phyloP scores from a whole-genome alignment of 352 stramenopile genomes.

The Albugo laibachii region DNA sequence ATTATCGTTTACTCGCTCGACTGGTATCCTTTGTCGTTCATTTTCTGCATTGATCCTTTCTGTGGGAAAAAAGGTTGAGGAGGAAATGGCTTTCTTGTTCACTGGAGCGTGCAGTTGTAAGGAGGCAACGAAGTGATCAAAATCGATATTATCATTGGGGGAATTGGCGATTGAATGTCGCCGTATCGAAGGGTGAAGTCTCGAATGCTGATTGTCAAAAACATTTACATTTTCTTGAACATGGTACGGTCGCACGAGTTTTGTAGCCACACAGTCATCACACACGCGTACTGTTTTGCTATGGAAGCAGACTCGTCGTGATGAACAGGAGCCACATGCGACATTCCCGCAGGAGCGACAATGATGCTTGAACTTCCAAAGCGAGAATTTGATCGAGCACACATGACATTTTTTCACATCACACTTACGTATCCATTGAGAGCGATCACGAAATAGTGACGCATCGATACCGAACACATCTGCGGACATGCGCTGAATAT shows the following conservation, averaged over 20 bases:
- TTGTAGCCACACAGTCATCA: conserved; percentile 50
- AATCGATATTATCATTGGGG: no score
- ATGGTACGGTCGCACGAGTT: not conserved
- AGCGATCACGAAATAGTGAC: conserved; percentile 43
- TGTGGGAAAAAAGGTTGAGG: no score
- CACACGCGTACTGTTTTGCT: conserved; percentile 55
- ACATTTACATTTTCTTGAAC: no score
- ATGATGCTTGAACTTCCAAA: conserved; percentile 52
- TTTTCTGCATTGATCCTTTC: no score
- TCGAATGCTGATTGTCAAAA: no score
- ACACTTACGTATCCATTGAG: conserved; percentile 57
- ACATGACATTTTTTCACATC: conserved; percentile 38
- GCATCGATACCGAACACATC: conserved; percentile 44
- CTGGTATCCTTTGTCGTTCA: no score
- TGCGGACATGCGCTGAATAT: conserved; percentile 29
- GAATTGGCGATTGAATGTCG: no score
- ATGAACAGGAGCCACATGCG: conserved; percentile 52
- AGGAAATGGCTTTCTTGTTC: no score
- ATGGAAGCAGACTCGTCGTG: conserved; percentile 45
- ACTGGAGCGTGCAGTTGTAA: no score
- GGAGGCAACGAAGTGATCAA: no score
- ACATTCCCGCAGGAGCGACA: conserved; percentile 63
- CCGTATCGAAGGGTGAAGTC: no score
- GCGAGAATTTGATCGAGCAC: conserved; percentile 33
- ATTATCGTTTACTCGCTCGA: no score